Conservation (phyloP, 2,329 filamentous ascomycete genomes). For the Microsporum audouinii region DNA sequence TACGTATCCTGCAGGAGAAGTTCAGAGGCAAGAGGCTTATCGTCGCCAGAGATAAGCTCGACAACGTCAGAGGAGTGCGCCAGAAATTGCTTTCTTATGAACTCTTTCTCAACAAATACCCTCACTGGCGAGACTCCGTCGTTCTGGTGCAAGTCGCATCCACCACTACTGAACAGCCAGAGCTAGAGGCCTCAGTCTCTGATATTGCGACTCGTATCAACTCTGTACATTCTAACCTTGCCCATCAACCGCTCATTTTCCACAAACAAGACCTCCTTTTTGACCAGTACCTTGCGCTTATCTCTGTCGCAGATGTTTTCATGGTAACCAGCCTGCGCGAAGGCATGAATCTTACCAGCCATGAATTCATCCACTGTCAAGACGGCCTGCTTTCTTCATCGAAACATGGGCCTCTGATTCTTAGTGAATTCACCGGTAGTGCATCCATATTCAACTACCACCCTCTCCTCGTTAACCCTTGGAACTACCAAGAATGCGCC, state of each 20-base stretch:
- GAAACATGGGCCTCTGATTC: slow-evolving; percentile 76
- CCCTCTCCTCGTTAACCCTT: slow-evolving; percentile 81
- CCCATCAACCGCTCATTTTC: slow-evolving; percentile 86
- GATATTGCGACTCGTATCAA: slow-evolving; percentile 94
- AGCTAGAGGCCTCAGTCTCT: slow-evolving; percentile 76
- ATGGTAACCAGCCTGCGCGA: slow-evolving; percentile 94
- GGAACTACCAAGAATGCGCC: slow-evolving; percentile 83
- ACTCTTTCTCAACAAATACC: slow-evolving; percentile 86
- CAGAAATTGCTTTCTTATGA: slow-evolving; percentile 91
- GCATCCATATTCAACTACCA: slow-evolving; percentile 71
- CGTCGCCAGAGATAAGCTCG: slow-evolving; percentile 86
- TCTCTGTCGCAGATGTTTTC: slow-evolving; percentile 78
- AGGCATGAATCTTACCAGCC: slow-evolving; percentile 92
- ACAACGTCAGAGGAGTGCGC: slow-evolving; percentile 79
- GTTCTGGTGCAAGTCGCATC: slow-evolving; percentile 91
- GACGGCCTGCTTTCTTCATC: slow-evolving; percentile 64
- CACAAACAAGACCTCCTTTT: slow-evolving; percentile 91
- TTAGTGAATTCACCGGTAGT: slow-evolving; percentile 92
- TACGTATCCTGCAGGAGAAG: slow-evolving; percentile 65
- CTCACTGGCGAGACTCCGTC: slow-evolving; percentile 74
- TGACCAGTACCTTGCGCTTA: slow-evolving; percentile 79
- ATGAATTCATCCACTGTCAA: slow-evolving; percentile 89
- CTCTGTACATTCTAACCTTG: slow-evolving; percentile 76
- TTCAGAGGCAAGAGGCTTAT: slow-evolving; percentile 85
- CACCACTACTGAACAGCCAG: slow-evolving; percentile 75